phyloP scores from a whole-genome alignment of 768 basidiomycete species.

The Boletus vinaceobasis region DNA sequence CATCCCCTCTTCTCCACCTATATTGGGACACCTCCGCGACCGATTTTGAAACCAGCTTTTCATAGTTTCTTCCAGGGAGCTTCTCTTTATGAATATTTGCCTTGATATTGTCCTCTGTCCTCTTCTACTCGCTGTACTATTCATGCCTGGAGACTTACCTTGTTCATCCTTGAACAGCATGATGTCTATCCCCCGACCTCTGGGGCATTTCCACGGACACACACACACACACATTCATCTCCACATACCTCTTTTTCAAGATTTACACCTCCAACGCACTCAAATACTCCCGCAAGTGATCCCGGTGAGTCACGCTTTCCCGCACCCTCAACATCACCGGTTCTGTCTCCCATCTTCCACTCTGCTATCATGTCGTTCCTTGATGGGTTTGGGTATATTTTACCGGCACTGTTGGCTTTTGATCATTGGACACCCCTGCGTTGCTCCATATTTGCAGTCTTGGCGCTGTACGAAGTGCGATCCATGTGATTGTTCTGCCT shows the following conservation, averaged over 20 bases:
- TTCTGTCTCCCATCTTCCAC: neutral
- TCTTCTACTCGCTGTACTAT: neutral
- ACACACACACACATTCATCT: slow-evolving; percentile 13
- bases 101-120: neutral
- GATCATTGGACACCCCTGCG: neutral
- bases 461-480: neutral
- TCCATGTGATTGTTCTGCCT: slow-evolving; percentile 3
- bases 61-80: no score
- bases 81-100: neutral
- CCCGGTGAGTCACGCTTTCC: slow-evolving; percentile 19
- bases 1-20: neutral
- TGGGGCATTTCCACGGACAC: slow-evolving; percentile 5
- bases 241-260: slow-evolving; percentile 18
- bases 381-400: neutral
- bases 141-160: neutral
- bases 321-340: neutral
- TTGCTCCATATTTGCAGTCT: neutral
- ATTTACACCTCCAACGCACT: slow-evolving; percentile 23
- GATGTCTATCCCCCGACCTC: slow-evolving; percentile 1
- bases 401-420: neutral
- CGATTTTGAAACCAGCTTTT: neutral
- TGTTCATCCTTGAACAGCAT: slow-evolving; percentile 11
- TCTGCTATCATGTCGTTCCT: neutral
- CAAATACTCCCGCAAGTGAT: slow-evolving; percentile 27
- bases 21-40: no score